Percentiles rank a stretch among this genome's conserved stretches.
phyloP scores from a whole-genome alignment of 1,284 basidiomycete genomes.

The Boletus smithii region DNA sequence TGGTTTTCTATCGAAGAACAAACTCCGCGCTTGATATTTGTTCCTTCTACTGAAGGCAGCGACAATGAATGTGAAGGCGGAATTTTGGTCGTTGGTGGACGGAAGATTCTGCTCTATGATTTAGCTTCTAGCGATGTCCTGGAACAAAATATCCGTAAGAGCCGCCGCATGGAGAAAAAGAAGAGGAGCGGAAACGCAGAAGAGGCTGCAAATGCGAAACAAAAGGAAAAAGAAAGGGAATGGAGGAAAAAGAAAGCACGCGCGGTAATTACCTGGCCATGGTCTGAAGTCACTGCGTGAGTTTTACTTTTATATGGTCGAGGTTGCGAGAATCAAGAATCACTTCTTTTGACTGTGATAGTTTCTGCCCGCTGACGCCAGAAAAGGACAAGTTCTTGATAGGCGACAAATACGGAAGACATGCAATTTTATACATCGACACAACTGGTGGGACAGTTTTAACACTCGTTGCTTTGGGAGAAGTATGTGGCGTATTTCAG shows the following conservation, averaged over 20 bases:
- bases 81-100: conserved; percentile 68
- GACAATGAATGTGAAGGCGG: conserved; percentile 49
- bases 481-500: conserved; percentile 44
- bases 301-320: conserved; percentile 16
- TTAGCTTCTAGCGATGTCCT: conserved; percentile 45
- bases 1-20: conserved; percentile 32
- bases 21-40: conserved; percentile 23
- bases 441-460: conserved; percentile 40
- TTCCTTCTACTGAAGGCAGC: conserved; percentile 24
- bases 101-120: conserved; percentile 58
- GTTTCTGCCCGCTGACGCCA: conserved; percentile 48
- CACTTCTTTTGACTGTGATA: conserved; percentile 27
- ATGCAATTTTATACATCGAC: conserved; percentile 63
- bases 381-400: conserved; percentile 55
- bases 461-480: conserved; percentile 67
- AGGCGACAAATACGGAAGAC: conserved; percentile 75
- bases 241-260: conserved; percentile 50
- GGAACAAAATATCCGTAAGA: conserved; percentile 52
- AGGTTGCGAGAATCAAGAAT: not conserved
- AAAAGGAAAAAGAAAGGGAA: conserved; percentile 57
- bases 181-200: conserved; percentile 43
- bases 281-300: conserved; percentile 63
- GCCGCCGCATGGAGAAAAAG: conserved; percentile 47
- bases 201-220: conserved; percentile 43
- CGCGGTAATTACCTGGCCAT: conserved; percentile 65